These are phyloP conservation scores for Penicillium atrosanguineum DNA, from an alignment of 495 filamentous ascomycete genomes.

Conservation along the genomic window DNA sequence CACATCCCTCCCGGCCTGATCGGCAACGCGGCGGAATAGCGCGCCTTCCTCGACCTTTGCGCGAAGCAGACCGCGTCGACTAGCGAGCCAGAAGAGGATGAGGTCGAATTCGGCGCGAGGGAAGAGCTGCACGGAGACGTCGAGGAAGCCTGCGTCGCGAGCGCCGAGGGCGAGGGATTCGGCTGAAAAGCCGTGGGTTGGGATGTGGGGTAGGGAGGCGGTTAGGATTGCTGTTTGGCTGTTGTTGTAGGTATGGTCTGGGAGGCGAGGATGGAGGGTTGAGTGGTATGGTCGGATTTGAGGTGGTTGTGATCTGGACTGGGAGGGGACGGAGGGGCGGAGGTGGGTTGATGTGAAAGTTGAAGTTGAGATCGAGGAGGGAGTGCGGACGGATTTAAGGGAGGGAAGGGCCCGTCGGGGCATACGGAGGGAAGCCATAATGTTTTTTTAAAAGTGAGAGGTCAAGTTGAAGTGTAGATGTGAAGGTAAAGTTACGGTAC, in stretches of 20 bases:
- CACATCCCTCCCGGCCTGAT: slow-evolving; percentile 1
- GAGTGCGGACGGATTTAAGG: slow-evolving; percentile 3
- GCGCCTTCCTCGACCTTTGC: slow-evolving; percentile 46
- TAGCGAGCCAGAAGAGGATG: slow-evolving; percentile 76
- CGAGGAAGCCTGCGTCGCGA: slow-evolving; percentile 78
- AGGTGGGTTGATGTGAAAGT: background rate
- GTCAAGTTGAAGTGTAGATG: background rate
- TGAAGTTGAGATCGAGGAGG: background rate
- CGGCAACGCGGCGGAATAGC: slow-evolving; percentile 11
- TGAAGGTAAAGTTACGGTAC: slow-evolving; percentile 4
- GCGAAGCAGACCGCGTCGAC: slow-evolving; percentile 57
- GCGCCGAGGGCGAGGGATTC: slow-evolving; percentile 72
- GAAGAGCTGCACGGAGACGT: slow-evolving; percentile 79
- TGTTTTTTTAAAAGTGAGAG: background rate
- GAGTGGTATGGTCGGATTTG: slow-evolving; percentile 63
- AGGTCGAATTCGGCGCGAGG: slow-evolving; percentile 77
- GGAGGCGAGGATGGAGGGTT: slow-evolving; percentile 56
- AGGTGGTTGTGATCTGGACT: slow-evolving; percentile 1
- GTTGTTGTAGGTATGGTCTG: slow-evolving; percentile 57
- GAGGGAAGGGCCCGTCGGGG: slow-evolving; percentile 2
- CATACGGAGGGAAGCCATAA: slow-evolving; percentile 13
- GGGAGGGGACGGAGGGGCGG: background rate
- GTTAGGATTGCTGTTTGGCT: slow-evolving; percentile 76
- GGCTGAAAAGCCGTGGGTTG: slow-evolving; percentile 74
- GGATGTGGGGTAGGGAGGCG: slow-evolving; percentile 75